Evolutionary conservation across 306 rosid species (phyloP), one percentile per base, ranked within the genome.

Genomic region (Lathyrus sativus): DNA sequence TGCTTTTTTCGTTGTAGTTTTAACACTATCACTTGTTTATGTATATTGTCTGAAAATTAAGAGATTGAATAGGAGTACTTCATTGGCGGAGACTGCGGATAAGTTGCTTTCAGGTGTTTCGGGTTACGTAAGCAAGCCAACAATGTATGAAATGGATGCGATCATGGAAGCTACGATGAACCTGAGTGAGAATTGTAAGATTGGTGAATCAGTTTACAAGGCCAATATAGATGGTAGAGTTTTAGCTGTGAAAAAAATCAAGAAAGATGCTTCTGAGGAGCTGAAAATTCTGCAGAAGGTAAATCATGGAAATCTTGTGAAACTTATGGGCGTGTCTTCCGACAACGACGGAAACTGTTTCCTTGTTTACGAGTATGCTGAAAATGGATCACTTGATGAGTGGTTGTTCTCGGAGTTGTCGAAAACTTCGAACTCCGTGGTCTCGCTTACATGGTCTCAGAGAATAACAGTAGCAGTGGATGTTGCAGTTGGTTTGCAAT

Each of bases 231-330:
- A 89, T 17, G 89, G 81, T 18, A 66, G 74, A 11, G 63, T 79
- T 50, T 78, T 82, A 5, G 95, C 91, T 1, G 78, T 87, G 17
- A 92, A 92, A 75, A 81, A 74, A 65, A 58, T 78, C 64, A 74
- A 81, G 49, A 81, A 87, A 75, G 90, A 81, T 73, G 80, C 84
- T 29, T 70, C 79, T 0, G 92, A 89, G 82, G 96, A 87, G 66
- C 81, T 89, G 19, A 80, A 81, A 26, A 89, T 89, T 75, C 66
- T 92, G 56, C 95, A 89, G 83, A 89, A 84, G 83, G 88, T 87
- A 72, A 89, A 84, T 71, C 95, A 89, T 74, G 89, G 75, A 53
- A 89, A 89, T 86, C 85, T 92, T 58, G 95, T 87, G 79, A 89
- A 85, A 56, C 19, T 89, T 33, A 80, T 81, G 61, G 98, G 95